Evolutionary conservation across 2,329 filamentous ascomycete genomes (phyloP).

Genomic region (Calonectria montana): DNA sequence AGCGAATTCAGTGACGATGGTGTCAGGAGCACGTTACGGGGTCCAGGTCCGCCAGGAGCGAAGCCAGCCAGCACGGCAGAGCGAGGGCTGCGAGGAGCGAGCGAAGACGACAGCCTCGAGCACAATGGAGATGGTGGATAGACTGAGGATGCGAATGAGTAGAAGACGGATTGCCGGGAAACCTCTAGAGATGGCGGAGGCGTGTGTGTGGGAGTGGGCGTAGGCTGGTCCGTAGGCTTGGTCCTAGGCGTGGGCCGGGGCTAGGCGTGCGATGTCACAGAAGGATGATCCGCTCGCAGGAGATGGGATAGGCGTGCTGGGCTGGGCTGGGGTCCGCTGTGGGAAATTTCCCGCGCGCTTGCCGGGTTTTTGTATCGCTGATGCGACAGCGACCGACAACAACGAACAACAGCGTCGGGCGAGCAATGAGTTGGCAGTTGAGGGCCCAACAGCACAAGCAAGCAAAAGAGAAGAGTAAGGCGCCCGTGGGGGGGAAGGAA

Average conservation of each 20-base stretch:
- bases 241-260: constrained; percentile 1
- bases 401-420: constrained; percentile 1
- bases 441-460: constrained; percentile 10
- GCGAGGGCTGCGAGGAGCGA: constrained; percentile 31
- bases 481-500: constrained; percentile 2
- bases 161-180: constrained; percentile 32
- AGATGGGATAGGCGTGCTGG: constrained; percentile 17
- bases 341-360: constrained; percentile 40
- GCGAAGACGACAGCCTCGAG: constrained; percentile 32
- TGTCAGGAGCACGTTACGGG: constrained; percentile 43
- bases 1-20: constrained; percentile 43
- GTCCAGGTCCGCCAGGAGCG: constrained; percentile 37
- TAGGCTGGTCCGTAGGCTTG: constrained; percentile 25
- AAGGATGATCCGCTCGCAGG: constrained; percentile 28
- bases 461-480: neutral
- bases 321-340: constrained; percentile 23
- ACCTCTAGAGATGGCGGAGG: constrained; percentile 40
- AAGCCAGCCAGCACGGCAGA: constrained; percentile 31
- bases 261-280: constrained; percentile 30
- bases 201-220: constrained; percentile 31
- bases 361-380: constrained; percentile 24
- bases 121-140: constrained; percentile 34
- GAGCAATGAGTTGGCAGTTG: neutral
- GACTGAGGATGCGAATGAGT: constrained; percentile 20
- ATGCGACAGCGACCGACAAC: constrained; percentile 18